Percentiles rank a stretch among this genome's conserved stretches.
Evolutionary conservation across 176 grass and related monocot species (phyloP).

Genomic region (Poa pratensis): DNA sequence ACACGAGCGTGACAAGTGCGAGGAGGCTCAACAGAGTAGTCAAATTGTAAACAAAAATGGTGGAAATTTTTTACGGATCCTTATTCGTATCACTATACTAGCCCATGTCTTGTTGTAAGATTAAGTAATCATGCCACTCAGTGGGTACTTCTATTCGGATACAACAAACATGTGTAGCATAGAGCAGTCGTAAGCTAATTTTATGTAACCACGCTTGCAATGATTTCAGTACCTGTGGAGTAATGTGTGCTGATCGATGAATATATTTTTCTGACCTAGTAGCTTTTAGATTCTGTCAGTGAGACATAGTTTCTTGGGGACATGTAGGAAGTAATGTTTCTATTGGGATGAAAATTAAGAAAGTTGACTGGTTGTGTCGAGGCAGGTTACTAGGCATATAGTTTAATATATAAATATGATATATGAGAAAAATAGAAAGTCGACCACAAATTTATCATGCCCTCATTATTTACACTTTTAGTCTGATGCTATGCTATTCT

Average conservation of each 20-base stretch:
- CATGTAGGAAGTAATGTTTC: constrained; percentile 41
- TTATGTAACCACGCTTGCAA: neutral
- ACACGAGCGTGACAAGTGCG: neutral
- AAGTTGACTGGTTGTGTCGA: constrained; percentile 15
- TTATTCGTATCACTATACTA: neutral
- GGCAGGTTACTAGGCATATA: constrained; percentile 26
- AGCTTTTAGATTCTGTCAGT: constrained; percentile 33
- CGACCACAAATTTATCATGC: neutral
- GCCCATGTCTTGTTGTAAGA: neutral
- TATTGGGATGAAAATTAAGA: constrained; percentile 43
- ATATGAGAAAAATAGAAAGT: constrained; percentile 10
- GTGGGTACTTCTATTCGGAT: neutral
- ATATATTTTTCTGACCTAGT: neutral
- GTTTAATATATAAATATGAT: neutral
- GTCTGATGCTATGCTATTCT: neutral
- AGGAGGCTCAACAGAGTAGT: neutral
- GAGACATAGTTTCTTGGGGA: constrained; percentile 39
- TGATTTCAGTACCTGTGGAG: constrained; percentile 32
- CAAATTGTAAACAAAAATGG: constrained; percentile 7
- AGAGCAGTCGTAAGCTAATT: neutral
- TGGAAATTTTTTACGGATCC: neutral
- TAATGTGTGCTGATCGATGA: constrained; percentile 46
- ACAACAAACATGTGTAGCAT: neutral
- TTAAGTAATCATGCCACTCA: constrained; percentile 17
- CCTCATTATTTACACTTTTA: neutral